Evolutionary conservation across 164 flowering plant genomes (phyloP), one percentile per base, ranked within the genome.

Genomic region (Chimonanthus salicifolius): DNA sequence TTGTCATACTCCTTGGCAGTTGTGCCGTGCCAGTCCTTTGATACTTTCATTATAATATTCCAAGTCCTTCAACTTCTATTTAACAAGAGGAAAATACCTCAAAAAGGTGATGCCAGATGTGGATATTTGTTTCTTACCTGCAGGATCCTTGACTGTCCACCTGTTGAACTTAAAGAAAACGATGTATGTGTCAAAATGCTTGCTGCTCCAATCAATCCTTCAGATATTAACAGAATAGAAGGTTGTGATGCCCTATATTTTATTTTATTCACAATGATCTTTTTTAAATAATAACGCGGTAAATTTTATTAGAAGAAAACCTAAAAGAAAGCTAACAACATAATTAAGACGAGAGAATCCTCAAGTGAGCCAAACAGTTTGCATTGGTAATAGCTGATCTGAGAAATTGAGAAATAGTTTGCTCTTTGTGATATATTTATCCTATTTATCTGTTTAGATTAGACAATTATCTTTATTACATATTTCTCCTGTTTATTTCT

Each of bases 191-290:
- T 93, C 47, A 92, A 81, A 72, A 95, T 95, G 99, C 85, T 95
- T 15, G 98, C 99, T 15, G 86, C 97, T 78, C 97, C 99, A 0
- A 92, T 93, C 75, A 93, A 95, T 78, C 99, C 98, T 20, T 93
- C 99, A 2, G 97, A 95, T 82, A 88, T 95, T 73, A 95, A 95
- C 69, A 83, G 98, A 63, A 92, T 95, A 69, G 83, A 95, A 92
- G 99, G 97, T 91, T 44, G 44, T 13, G 16, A 18, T 72, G 18
- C 7, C 49, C 15, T 49, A 49, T 7, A 21, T 49, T 64, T 62
- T 71, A 60, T 71, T 62, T 64, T 64, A 33, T 64, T 6, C 21
- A 49, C 10, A 43, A 44, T 66, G 49, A 18, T 10, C 65, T 62
- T 62, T 62, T 62, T 62, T 15, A 54, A 54, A 15, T 54, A 7